A percentile compares a stretch with the other conserved stretches of the same genome.
These are phyloP conservation scores for Moelleriella libera DNA, from an alignment of 2,329 filamentous ascomycete genomes.

Conservation along the genomic window DNA sequence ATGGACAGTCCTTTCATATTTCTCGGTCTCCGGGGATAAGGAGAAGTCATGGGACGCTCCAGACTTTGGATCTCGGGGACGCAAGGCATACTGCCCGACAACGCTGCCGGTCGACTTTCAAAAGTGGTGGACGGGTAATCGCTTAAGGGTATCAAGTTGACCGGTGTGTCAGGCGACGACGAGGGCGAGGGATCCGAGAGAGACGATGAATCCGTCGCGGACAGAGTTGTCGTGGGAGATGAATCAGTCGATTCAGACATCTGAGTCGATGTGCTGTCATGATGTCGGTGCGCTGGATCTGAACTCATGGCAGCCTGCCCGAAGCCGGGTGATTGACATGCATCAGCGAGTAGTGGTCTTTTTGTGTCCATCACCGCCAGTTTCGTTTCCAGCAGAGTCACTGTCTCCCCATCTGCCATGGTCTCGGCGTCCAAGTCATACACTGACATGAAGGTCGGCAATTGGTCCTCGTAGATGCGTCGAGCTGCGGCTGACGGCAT, in stretches of 20 bases:
- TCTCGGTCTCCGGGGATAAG: constrained; percentile 56
- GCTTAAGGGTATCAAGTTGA: constrained; percentile 56
- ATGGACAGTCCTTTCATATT: constrained; percentile 79
- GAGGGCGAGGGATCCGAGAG: constrained; percentile 83
- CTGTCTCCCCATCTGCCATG: constrained; percentile 37
- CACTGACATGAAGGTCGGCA: constrained; percentile 65
- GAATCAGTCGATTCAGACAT: constrained; percentile 79
- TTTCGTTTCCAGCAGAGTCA: constrained; percentile 40
- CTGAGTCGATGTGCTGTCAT: constrained; percentile 65
- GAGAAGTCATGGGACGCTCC: constrained; percentile 50
- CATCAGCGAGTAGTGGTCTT: constrained; percentile 21
- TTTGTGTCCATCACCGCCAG: constrained; percentile 32
- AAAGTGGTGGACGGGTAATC: constrained; percentile 52
- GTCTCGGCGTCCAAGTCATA: constrained; percentile 49
- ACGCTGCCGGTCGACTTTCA: constrained; percentile 21
- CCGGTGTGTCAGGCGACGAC: constrained; percentile 81
- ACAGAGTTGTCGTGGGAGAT: constrained; percentile 87
- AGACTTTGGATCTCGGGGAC: constrained; percentile 26
- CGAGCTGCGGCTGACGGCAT: constrained; percentile 50
- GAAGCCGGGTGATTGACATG: constrained; percentile 21
- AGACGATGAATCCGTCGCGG: constrained; percentile 82
- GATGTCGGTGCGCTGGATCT: constrained; percentile 50
- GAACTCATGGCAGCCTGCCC: constrained; percentile 25
- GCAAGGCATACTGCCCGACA: constrained; percentile 17
- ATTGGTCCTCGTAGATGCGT: constrained; percentile 52